Base-by-base conservation (phyloP, 176 grass and related monocot genomes). In the Hyparrhenia diplandra region DNA sequence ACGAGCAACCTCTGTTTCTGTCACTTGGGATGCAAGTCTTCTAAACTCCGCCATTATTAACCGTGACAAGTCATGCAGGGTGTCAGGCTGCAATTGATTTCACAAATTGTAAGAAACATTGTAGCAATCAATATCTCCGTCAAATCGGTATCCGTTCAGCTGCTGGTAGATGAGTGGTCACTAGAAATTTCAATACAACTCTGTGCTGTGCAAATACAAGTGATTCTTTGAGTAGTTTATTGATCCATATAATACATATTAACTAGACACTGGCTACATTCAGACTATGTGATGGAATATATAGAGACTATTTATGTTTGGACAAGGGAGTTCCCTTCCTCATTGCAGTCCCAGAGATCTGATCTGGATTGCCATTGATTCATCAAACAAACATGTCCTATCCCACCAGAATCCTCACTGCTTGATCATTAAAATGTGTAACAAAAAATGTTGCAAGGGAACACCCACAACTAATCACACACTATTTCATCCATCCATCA, bases 1-100 rank as follows among this genome's bases (percentile, higher is more conserved):
- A 69, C 90, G 88, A 47, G 64, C 67, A 71, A 98, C 88, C 75
- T 98, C 96, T 37, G 75, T 83, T 86, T 98, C 92, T 67, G 92
- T 91, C 55, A 98, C 96, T 86, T 83, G 29, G 46, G 35, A 85
- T 72, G 92, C 86, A 54, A 98, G 88, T 82, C 96, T 93, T 86
- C 82, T 95, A 73, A 95, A 80, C 73, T 98, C 92, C 76, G 91
- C 88, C 92, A 98, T 95, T 88, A 98, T 88, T 84, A 89, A 67
- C 36, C 36, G 64, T 73, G 96, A 95, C 67, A 98, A 83, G 82
- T 91, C 88, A 83, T 84, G 69, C 57, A 98, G 63, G 12, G 84
- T 63, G 65, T 86, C 79, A 73, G 92, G 88, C 96, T 98, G 84
- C 67, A 91, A 77, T 52, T 62, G 61, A 93, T 69, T 80, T 70